Base-by-base conservation (phyloP, 2,329 filamentous ascomycete genomes). In the Pestalotiopsis sp. region DNA sequence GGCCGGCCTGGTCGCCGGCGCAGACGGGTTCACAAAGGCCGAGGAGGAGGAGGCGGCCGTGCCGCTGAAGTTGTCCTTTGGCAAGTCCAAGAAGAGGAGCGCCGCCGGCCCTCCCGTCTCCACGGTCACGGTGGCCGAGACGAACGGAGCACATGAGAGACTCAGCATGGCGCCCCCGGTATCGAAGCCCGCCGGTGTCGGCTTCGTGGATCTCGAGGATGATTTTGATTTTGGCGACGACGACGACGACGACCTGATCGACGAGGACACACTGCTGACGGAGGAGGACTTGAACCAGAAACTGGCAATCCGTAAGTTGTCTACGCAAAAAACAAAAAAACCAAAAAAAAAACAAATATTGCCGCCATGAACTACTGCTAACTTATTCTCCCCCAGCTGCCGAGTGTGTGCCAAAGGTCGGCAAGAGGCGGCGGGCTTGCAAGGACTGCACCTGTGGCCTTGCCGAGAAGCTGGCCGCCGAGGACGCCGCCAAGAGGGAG, bases 381-480 rank as follows among this genome's bases (percentile, higher is more conserved):
- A 9, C 73, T 77, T 73, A 81, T 76, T 10, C 14, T 5, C 6
- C 52, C 24, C 67, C 70, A 88, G 94, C 96, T 65, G 88, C 91
- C 30, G 93, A 97, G 78, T 99, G 96, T 80, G 89, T 91, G 68
- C 94, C 95, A 61, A 93, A 96, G 81, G 86, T 91, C 58, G 94
- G 93, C 68, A 97, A 97, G 84, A 91, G 95, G 73, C 91, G 95
- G 66, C 91, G 94, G 70, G 94, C 96, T 68, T 99, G 96, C 86
- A 98, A 99, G 82, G 96, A 99, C 83, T 99, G 96, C 84, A 95
- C 93, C 9, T 99, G 96, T 77, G 96, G 96, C 64, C 89, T 99
- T 30, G 94, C 94, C 26, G 89, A 96, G 78, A 89, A 91, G 69
- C 81, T 98, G 64, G 92, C 94, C 74, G 91, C 91, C n/a, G 94